phyloP scores from a whole-genome alignment of 306 rosid species.

The Pterocarpus macrocarpus region DNA sequence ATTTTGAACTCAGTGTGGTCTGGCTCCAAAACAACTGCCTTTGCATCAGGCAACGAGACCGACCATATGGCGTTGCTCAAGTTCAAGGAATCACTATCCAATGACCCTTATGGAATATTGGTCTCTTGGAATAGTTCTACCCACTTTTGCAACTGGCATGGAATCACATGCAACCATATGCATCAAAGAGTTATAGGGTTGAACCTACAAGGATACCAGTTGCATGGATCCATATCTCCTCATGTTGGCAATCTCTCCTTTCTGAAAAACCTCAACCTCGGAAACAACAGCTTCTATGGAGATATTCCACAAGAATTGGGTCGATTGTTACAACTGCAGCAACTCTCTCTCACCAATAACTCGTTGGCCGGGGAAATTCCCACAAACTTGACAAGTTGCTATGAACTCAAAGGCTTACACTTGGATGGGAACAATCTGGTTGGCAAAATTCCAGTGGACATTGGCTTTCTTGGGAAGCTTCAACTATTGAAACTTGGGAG shows the following conservation, averaged over 20 bases:
- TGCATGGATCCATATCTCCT: constrained; percentile 51
- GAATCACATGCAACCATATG: constrained; percentile 43
- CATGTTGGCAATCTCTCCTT: constrained; percentile 49
- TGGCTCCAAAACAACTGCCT: neutral
- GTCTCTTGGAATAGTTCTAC: constrained; percentile 51
- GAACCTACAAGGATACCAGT: neutral
- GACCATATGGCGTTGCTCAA: constrained; percentile 46
- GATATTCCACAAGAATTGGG: constrained; percentile 39
- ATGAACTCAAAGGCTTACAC: neutral
- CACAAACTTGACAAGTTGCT: constrained; percentile 24
- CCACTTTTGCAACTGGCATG: constrained; percentile 53
- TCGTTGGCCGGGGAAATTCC: constrained; percentile 41
- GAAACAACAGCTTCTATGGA: neutral
- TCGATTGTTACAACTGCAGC: constrained; percentile 15
- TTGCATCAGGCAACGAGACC: neutral
- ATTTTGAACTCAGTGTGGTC: neutral
- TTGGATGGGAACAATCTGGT: neutral
- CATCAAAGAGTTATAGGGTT: constrained; percentile 45
- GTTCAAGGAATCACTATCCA: constrained; percentile 38
- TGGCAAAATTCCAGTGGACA: neutral
- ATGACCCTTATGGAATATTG: constrained; percentile 32
- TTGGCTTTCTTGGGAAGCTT: constrained; percentile 31
- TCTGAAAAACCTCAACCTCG: neutral
- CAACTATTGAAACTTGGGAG: no score
- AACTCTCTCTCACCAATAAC: constrained; percentile 10